Conservation (phyloP, 2,329 filamentous ascomycete species). For the Graphilbum fragrans region DNA sequence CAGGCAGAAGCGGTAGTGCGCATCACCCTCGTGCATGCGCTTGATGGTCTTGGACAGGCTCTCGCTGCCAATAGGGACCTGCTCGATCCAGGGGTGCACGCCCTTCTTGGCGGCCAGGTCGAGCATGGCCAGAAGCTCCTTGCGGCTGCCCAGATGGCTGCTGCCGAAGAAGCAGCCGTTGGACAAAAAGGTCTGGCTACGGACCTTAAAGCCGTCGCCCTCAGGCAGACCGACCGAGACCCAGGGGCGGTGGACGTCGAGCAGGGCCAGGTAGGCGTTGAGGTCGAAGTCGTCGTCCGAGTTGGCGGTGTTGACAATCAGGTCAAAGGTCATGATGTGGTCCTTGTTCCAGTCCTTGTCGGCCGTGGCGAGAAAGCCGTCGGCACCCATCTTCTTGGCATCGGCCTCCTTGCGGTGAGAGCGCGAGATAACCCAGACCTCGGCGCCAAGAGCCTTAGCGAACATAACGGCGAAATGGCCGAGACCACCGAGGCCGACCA, state of each 20-base stretch:
- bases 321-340: conserved; percentile 55
- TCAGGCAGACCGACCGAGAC: conserved; percentile 72
- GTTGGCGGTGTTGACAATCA: conserved; percentile 66
- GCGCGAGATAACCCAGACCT: conserved; percentile 50
- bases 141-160: conserved; percentile 58
- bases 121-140: conserved; percentile 61
- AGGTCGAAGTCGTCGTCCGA: conserved; percentile 57
- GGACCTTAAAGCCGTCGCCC: conserved; percentile 57
- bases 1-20: conserved; percentile 66
- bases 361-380: conserved; percentile 45
- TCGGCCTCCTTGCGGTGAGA: conserved; percentile 48
- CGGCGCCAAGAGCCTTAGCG: conserved; percentile 53
- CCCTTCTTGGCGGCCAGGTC: conserved; percentile 58
- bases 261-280: conserved; percentile 58
- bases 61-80: conserved; percentile 60
- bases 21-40: conserved; percentile 57
- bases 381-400: conserved; percentile 44
- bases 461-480: conserved; percentile 62
- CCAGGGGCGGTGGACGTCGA: conserved; percentile 74
- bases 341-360: conserved; percentile 45
- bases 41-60: conserved; percentile 59
- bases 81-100: conserved; percentile 58
- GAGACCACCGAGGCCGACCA: conserved; percentile 61
- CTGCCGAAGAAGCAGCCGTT: conserved; percentile 66
- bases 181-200: conserved; percentile 59